Percentiles rank a stretch among this genome's conserved stretches.
These are phyloP conservation scores for Colletotrichum siamense DNA, from an alignment of 2,329 filamentous ascomycete species.

Conservation along the genomic window DNA sequence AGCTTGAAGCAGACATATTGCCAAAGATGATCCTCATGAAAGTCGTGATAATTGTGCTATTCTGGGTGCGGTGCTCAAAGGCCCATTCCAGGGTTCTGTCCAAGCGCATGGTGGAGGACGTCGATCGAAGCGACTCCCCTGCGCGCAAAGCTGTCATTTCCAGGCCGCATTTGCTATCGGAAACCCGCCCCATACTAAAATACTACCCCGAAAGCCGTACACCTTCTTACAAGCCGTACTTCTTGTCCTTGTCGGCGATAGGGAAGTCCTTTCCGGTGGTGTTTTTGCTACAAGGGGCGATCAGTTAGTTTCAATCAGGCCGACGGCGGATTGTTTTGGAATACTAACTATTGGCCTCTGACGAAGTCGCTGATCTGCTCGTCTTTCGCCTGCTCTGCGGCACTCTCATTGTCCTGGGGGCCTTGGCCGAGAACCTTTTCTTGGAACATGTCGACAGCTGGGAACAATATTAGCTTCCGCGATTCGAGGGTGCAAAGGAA, in stretches of 20 bases:
- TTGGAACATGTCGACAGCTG: conserved; percentile 80
- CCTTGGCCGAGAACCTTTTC: conserved; percentile 76
- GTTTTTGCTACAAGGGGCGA: conserved; percentile 51
- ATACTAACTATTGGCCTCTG: conserved; percentile 50
- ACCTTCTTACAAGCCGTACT: conserved; percentile 8
- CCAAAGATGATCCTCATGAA: neutral
- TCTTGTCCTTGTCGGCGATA: conserved; percentile 62
- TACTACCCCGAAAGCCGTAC: neutral
- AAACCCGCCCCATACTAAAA: neutral
- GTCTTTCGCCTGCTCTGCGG: conserved; percentile 83
- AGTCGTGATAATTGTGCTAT: neutral
- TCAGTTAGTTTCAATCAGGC: neutral
- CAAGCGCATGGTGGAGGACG: neutral
- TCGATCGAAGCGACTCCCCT: neutral
- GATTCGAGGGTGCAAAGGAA: too few relatives aligned
- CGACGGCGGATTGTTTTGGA: neutral
- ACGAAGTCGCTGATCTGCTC: conserved; percentile 78
- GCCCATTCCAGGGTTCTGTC: neutral
- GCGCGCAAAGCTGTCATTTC: neutral
- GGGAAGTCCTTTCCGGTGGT: conserved; percentile 72
- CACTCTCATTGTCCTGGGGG: conserved; percentile 73
- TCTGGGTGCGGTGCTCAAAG: neutral
- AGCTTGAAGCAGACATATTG: neutral
- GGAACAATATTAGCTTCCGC: neutral
- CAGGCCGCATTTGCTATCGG: neutral